Conservation (phyloP, 2,329 filamentous ascomycete genomes). For the Diplodia mutila region DNA sequence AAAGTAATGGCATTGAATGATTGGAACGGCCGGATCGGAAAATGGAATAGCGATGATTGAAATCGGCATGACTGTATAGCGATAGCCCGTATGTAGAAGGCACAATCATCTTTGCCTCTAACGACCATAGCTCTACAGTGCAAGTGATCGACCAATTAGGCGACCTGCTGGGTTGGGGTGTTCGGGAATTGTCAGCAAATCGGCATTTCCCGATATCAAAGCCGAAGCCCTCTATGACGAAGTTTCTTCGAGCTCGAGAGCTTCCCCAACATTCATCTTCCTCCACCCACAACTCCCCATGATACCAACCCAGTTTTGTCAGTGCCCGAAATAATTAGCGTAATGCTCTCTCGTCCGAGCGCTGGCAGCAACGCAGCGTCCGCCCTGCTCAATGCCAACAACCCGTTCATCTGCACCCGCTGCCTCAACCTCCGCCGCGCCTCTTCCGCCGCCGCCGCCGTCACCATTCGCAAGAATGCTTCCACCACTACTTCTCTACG, state of each 20-base stretch:
- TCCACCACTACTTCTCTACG: background rate
- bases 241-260: conserved; percentile 16
- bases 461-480: background rate
- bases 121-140: background rate
- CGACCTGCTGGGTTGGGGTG: background rate
- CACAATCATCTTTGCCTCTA: background rate
- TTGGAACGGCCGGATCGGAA: background rate
- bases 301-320: background rate
- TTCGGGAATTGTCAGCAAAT: conserved; percentile 16
- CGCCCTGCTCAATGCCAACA: background rate
- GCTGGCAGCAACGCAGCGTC: background rate
- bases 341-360: conserved; percentile 12
- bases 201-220: conserved; percentile 22
- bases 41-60: background rate
- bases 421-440: conserved; percentile 10
- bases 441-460: background rate
- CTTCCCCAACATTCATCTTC: background rate
- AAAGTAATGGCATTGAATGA: conserved; percentile 2
- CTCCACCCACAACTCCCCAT: background rate
- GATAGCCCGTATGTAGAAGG: background rate
- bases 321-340: background rate
- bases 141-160: background rate
- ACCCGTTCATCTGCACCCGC: conserved; percentile 15
- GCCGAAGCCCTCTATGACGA: conserved; percentile 18
- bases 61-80: conserved; percentile 1